Base-by-base conservation (phyloP, 2,329 filamentous ascomycete species). In the Pseudomassariella vexata region DNA sequence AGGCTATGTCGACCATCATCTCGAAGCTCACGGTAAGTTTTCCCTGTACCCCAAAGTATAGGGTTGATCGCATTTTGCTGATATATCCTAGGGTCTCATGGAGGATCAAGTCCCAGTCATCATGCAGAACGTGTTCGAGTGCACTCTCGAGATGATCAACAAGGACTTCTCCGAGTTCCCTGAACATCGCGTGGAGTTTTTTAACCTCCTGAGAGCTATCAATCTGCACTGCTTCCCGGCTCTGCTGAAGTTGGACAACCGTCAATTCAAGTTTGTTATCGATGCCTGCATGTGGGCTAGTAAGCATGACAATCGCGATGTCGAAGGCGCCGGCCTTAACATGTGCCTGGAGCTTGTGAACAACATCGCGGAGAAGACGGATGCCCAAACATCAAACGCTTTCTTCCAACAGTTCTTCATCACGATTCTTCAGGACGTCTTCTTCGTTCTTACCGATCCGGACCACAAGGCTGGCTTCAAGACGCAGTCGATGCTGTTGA, bases 211-310 rank as follows among this genome's bases (percentile, higher is more conserved):
- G 22, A 78, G 94, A 46, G 86, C 90, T 10, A 96, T 98, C 65
- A 98, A 98, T 60, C 67, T 96, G 28, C 87, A 94, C 59, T 98
- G 92, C 63, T 98, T 98, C 79, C 87, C 87, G 28, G 79, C 92
- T 1, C 74, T 98, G 15, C 73, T 98, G 45, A 94, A 94, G 62
- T 79, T 98, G 20, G 90, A 98, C 56, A 90, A 86, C 52, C 80
- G 87, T 38, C 92, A 95, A 55, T 98, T 98, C 78, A 98, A 98
- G 66, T 94, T 96, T 54, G 89, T 98, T 50, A 96, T 98, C 46
- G 92, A 98, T 60, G 94, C 90, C 21, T 98, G 94, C 70, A 88
- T 96, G 73, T 98, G 92, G 94, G 92, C 94, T n/a, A 95, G 90
- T 69, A 98, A 98, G 70, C 92, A 98, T 62, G 92, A 98, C 66